A percentile compares a stretch with the other conserved stretches of the same genome.
These are phyloP conservation scores for Podospora appendiculata DNA, from an alignment of 495 filamentous ascomycete species.

Conservation along the genomic window DNA sequence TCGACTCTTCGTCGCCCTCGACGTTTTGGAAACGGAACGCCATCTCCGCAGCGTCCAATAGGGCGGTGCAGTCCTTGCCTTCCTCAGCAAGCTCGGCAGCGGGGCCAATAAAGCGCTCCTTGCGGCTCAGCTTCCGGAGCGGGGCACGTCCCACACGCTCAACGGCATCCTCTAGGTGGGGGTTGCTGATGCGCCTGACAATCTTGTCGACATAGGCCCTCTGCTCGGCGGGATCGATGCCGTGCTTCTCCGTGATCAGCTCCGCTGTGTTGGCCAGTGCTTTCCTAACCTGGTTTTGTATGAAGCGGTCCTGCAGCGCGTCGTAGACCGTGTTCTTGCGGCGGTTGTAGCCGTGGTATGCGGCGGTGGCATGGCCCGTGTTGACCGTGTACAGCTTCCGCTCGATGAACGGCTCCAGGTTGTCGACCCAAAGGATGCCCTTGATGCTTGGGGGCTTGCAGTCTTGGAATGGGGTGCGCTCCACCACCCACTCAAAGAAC, in stretches of 20 bases:
- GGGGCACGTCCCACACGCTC: constrained; percentile 95
- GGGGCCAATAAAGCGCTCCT: constrained; percentile 93
- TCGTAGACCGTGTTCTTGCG: constrained; percentile 84
- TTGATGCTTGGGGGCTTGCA: constrained; percentile 55
- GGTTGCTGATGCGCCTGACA: constrained; percentile 86
- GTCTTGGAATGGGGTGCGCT: constrained; percentile 66
- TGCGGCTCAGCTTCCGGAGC: constrained; percentile 81
- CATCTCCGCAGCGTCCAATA: constrained; percentile 75
- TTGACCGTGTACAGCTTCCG: constrained; percentile 99
- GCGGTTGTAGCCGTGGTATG: constrained; percentile 83
- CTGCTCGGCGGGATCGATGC: constrained; percentile 69
- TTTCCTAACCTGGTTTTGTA: constrained; percentile 65
- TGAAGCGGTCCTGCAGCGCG: constrained; percentile 56
- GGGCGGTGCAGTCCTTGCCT: constrained; percentile 57
- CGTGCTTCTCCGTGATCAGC: constrained; percentile 82
- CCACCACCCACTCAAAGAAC: constrained; percentile 98
- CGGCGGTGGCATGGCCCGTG: constrained; percentile 93
- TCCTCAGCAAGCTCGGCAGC: constrained; percentile 75
- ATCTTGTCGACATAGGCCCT: constrained; percentile 87
- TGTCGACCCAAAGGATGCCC: constrained; percentile 85
- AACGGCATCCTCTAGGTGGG: constrained; percentile 84
- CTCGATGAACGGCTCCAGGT: constrained; percentile 93
- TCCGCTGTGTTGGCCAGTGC: constrained; percentile 74
- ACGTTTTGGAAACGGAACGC: constrained; percentile 91
- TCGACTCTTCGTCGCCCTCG: constrained; percentile 78